Evolutionary conservation across 2,329 filamentous ascomycete genomes (phyloP).

Genomic region (Atkinsonella texensis): DNA sequence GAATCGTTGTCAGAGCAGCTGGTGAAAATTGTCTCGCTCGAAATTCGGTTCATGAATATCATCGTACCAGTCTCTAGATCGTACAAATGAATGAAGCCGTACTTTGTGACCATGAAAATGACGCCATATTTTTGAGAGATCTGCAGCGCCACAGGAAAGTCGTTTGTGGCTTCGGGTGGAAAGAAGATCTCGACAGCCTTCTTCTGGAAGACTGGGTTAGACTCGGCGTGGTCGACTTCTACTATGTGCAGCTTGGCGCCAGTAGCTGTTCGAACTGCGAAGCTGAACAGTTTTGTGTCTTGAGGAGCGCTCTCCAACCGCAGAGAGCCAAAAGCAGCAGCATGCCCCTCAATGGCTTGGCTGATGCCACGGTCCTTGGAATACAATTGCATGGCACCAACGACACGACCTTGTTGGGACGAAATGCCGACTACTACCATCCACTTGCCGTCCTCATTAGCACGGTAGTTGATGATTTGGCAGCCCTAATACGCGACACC

Average conservation of each 20-base stretch:
- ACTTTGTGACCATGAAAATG: conserved; percentile 96
- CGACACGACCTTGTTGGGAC: conserved; percentile 82
- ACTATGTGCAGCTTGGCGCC: conserved; percentile 96
- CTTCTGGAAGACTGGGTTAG: conserved; percentile 84
- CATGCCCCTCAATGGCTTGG: conserved; percentile 95
- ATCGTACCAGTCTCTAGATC: conserved; percentile 91
- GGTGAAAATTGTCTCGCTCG: conserved; percentile 97
- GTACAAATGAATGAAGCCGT: conserved; percentile 97
- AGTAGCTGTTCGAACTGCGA: conserved; percentile 79
- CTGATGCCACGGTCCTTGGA: conserved; percentile 93
- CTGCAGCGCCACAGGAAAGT: conserved; percentile 97
- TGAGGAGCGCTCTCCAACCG: conserved; percentile 78
- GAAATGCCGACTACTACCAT: conserved; percentile 96
- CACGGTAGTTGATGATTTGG: conserved; percentile 99
- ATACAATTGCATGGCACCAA: conserved; percentile 94
- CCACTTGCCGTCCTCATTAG: conserved; percentile 94
- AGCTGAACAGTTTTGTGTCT: conserved; percentile 93
- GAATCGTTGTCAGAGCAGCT: conserved; percentile 76
- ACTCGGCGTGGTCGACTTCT: conserved; percentile 86
- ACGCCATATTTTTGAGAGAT: conserved; percentile 94
- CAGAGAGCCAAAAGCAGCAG: conserved; percentile 84
- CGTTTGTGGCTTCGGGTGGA: conserved; percentile 85
- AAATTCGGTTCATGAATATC: conserved; percentile 99
- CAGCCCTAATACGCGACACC: conserved; percentile 50
- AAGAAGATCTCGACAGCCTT: conserved; percentile 98